Evolutionary conservation across 352 stramenopile species (phyloP), one percentile per base, ranked within the genome.

Genomic region (Pythium folliculosum): DNA sequence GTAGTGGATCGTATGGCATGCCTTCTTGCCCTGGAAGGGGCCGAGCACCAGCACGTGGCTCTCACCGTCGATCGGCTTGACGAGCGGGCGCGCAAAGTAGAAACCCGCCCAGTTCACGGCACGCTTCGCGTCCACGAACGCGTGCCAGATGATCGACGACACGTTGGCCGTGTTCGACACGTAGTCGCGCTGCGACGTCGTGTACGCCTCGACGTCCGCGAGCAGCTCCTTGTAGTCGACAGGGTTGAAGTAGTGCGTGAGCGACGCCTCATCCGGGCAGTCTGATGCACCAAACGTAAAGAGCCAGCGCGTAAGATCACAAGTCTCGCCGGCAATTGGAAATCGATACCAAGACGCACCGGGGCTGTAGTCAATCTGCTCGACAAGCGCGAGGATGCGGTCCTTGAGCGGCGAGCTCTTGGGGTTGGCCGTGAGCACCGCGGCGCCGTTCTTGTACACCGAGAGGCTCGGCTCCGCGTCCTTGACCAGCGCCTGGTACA

Each of bases 21-120:
- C 86, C 1, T 87, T 87, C 55, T 95, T 95, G 61, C 86, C 86
- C 60, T 90, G 82, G 67, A 95, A 95, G 0, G 86, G 86, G 0
- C 86, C 86, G 16, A 95, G 75, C 49, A 95, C 82, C 43, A 95
- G 61, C 35, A 95, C 64, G 62, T 86, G 73, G 54, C n/a, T 67
- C 43, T 90, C 78, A 1, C 58, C 81, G 48, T 82, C 73, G 44
- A 81, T 86, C 5, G 81, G 79, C 61, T 85, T 88, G 14, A 64
- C 70, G 22, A 93, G 73, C 45, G 84, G 83, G 7, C 86, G 80
- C 10, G 88, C 73, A 47, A 89, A 91, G 77, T 95, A 95, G 69
- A 95, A 91, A 13, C 86, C 86, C 1, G 76, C 80, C 86, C 86
- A 95, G 74, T 95, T 95, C 59, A 93, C 84, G 10, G 83, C 69